These are phyloP conservation scores for Comarum palustre DNA, from an alignment of 306 rosid species.

Conservation along the genomic window DNA sequence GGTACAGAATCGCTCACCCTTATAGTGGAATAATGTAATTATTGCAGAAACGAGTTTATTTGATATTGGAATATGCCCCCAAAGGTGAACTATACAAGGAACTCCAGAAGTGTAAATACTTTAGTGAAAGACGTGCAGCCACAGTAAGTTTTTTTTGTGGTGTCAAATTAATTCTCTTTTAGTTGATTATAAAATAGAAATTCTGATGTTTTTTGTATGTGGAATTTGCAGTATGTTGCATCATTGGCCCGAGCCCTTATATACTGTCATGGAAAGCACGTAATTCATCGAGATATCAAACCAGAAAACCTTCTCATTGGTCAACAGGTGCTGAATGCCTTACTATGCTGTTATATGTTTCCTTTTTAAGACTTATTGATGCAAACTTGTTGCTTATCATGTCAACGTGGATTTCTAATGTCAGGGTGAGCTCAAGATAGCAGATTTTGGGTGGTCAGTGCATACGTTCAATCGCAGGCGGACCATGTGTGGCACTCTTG, in stretches of 20 bases:
- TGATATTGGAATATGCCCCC: slow-evolving; percentile 94
- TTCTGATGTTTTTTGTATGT: background rate
- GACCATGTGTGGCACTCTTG: slow-evolving; percentile 99
- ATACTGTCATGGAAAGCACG: slow-evolving; percentile 99
- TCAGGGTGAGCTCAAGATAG: slow-evolving; percentile 96
- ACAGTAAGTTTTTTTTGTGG: slow-evolving; percentile 55
- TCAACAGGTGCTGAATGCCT: slow-evolving; percentile 58
- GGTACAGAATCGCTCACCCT: slow-evolving; percentile 19
- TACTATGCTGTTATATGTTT: slow-evolving; percentile 26
- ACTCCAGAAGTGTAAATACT: slow-evolving; percentile 89
- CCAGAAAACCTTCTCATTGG: slow-evolving; percentile 97
- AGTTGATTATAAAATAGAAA: background rate
- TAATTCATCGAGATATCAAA: slow-evolving; percentile 93
- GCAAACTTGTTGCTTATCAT: slow-evolving; percentile 19
- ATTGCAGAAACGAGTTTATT: slow-evolving; percentile 89
- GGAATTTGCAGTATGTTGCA: slow-evolving; percentile 73
- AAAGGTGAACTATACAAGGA: slow-evolving; percentile 99
- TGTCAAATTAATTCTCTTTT: background rate
- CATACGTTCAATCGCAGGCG: slow-evolving; percentile 96
- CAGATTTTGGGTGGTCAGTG: slow-evolving; percentile 99
- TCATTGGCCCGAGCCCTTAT: slow-evolving; percentile 96
- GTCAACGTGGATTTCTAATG: slow-evolving; percentile 21
- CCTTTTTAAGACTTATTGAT: slow-evolving; percentile 5
- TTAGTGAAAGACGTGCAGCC: slow-evolving; percentile 98
- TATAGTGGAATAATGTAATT: background rate